Conservation (phyloP, 345 rosid genomes). For the Linum trigynum region DNA sequence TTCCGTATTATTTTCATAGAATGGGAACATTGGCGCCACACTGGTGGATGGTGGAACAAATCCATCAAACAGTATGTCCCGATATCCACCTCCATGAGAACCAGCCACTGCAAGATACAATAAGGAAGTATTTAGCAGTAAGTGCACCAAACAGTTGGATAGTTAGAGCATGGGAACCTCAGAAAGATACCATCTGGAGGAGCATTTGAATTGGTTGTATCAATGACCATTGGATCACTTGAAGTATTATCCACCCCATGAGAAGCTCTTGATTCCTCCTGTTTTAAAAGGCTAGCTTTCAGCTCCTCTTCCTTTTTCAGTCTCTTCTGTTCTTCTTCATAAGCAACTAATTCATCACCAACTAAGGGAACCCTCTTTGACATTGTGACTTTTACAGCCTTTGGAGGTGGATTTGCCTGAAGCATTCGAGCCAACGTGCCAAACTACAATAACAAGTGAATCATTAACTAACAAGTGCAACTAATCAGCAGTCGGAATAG, state of each 20-base stretch:
- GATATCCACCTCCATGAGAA: slow-evolving; percentile 48
- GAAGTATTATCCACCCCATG: slow-evolving; percentile 43
- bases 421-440: slow-evolving; percentile 95
- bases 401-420: slow-evolving; percentile 98
- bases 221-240: slow-evolving; percentile 78
- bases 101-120: slow-evolving; percentile 36
- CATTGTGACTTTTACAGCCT: slow-evolving; percentile 87
- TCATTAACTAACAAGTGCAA: background rate
- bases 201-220: slow-evolving; percentile 38
- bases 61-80: slow-evolving; percentile 83
- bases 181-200: slow-evolving; percentile 52
- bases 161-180: slow-evolving; percentile 4
- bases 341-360: slow-evolving; percentile 93
- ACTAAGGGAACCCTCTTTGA: slow-evolving; percentile 94
- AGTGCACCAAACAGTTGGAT: slow-evolving; percentile 1
- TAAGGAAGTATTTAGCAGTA: slow-evolving; percentile 6
- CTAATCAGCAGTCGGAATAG: background rate
- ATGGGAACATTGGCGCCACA: slow-evolving; percentile 92
- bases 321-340: slow-evolving; percentile 93
- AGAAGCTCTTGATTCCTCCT: slow-evolving; percentile 69
- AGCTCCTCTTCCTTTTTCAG: slow-evolving; percentile 81
- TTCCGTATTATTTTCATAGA: slow-evolving; percentile 61
- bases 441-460: slow-evolving; percentile 41
- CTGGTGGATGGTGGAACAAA: slow-evolving; percentile 77
- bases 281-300: slow-evolving; percentile 72